phyloP scores from a whole-genome alignment of 208 protist species.

The Wallacemonas collosoma region DNA sequence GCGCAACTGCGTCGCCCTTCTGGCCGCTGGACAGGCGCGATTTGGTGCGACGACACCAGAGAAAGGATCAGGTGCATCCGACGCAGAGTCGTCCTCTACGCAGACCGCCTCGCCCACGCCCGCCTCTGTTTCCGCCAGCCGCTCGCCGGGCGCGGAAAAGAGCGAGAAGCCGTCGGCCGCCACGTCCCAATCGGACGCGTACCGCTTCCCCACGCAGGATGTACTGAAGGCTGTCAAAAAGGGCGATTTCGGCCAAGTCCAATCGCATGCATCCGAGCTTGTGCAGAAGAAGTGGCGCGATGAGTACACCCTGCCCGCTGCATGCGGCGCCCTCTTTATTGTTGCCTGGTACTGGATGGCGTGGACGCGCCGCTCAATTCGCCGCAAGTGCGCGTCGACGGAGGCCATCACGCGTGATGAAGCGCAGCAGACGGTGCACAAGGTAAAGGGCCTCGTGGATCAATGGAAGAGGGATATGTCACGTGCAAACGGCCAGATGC shows the following conservation, averaged over 20 bases:
- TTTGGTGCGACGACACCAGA: background rate
- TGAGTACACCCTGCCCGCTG: constrained; percentile 66
- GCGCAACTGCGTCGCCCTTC: background rate
- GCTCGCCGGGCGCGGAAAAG: constrained; percentile 2
- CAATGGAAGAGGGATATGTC: constrained; percentile 67
- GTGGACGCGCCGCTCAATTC: constrained; percentile 59
- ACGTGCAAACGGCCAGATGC: constrained; percentile 63
- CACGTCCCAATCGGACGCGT: constrained; percentile 12
- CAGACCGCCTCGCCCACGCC: background rate
- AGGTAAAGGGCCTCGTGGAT: constrained; percentile 48
- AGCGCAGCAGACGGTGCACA: constrained; percentile 58
- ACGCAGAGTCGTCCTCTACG: background rate
- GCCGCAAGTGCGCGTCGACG: constrained; percentile 50
- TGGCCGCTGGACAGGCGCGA: background rate
- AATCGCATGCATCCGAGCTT: constrained; percentile 61
- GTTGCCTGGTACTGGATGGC: constrained; percentile 77
- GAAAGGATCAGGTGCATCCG: constrained; percentile 14
- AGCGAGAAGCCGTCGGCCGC: constrained; percentile 5
- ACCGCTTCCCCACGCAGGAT: constrained; percentile 47
- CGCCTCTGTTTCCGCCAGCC: no score
- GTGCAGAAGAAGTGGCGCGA: constrained; percentile 73
- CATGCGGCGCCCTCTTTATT: constrained; percentile 50
- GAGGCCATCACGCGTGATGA: constrained; percentile 54
- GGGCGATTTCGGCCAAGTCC: constrained; percentile 61
- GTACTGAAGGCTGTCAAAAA: constrained; percentile 61